phyloP scores from a whole-genome alignment of 768 basidiomycete species.

The Suillus paluster region DNA sequence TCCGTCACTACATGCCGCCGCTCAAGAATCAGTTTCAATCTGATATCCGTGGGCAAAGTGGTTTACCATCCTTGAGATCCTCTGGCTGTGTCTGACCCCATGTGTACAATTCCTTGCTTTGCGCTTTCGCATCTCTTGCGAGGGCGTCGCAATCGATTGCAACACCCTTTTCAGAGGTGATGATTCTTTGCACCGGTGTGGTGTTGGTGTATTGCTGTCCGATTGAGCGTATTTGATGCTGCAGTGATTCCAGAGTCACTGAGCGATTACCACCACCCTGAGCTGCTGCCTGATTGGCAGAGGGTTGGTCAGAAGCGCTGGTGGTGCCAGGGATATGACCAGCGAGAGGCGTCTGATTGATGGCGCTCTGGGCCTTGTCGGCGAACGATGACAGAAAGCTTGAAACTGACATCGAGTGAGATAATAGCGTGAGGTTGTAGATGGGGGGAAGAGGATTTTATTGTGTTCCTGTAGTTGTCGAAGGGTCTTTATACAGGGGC shows the following conservation, averaged over 20 bases:
- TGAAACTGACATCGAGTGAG: constrained; percentile 57
- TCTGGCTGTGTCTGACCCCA: constrained; percentile 78
- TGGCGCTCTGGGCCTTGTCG: constrained; percentile 77
- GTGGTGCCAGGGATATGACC: constrained; percentile 54
- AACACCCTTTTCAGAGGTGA: constrained; percentile 78
- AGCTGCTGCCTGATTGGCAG: constrained; percentile 47
- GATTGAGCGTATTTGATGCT: constrained; percentile 72
- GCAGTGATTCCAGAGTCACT: constrained; percentile 62
- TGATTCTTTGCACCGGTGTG: constrained; percentile 74
- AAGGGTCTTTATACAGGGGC: constrained; percentile 21
- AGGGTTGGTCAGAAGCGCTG: constrained; percentile 43
- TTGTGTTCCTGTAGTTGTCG: constrained; percentile 14
- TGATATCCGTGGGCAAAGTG: constrained; percentile 7
- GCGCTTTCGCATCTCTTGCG: constrained; percentile 66
- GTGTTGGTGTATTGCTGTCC: constrained; percentile 78
- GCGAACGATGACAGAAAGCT: constrained; percentile 68
- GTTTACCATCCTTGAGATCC: constrained; percentile 78
- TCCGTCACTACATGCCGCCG: constrained; percentile 61
- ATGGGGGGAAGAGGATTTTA: neutral
- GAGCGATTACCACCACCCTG: constrained; percentile 49
- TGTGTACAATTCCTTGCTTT: constrained; percentile 84
- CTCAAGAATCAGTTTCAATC: constrained; percentile 5
- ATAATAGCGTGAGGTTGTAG: constrained; percentile 14
- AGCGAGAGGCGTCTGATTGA: constrained; percentile 64
- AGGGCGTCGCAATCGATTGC: constrained; percentile 74